Evolutionary conservation across 2,329 filamentous ascomycete species (phyloP).

Genomic region (Hymenoscyphus linearis): DNA sequence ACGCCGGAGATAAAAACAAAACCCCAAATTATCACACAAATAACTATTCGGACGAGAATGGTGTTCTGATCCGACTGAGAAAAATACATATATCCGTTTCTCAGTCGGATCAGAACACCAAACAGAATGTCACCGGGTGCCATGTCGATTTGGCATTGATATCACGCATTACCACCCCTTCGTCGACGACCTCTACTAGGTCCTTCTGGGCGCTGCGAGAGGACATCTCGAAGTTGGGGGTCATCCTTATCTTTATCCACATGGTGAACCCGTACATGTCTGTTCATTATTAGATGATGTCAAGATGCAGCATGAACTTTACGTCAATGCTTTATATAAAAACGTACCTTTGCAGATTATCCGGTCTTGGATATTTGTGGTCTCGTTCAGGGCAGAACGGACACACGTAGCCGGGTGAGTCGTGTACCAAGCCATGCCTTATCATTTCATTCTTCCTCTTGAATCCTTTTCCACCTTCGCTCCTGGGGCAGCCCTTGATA

Average conservation of each 20-base stretch:
- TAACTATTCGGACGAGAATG: neutral
- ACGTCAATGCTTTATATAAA: neutral
- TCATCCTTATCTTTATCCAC: slow-evolving; percentile 87
- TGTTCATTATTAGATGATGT: slow-evolving; percentile 35
- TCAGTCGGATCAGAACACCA: too few species aligned
- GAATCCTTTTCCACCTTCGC: slow-evolving; percentile 61
- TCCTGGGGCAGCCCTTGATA: slow-evolving; percentile 56
- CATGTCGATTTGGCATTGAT: neutral
- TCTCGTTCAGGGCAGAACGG: slow-evolving; percentile 93
- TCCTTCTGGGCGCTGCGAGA: slow-evolving; percentile 80
- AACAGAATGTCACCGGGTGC: too few species aligned
- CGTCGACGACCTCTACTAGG: slow-evolving; percentile 64
- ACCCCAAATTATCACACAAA: neutral
- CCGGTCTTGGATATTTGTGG: slow-evolving; percentile 89
- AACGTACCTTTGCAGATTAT: slow-evolving; percentile 85
- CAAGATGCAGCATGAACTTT: neutral
- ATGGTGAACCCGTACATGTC: slow-evolving; percentile 91
- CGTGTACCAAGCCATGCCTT: slow-evolving; percentile 78
- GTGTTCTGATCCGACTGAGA: neutral
- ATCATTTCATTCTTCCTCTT: slow-evolving; percentile 73
- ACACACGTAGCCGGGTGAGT: slow-evolving; percentile 91
- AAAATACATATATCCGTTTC: neutral
- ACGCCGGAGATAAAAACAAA: neutral
- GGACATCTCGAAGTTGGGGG: slow-evolving; percentile 70
- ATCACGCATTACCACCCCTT: slow-evolving; percentile 6